phyloP scores from a whole-genome alignment of 2,329 filamentous ascomycete genomes.

The Diatrype stigma region DNA sequence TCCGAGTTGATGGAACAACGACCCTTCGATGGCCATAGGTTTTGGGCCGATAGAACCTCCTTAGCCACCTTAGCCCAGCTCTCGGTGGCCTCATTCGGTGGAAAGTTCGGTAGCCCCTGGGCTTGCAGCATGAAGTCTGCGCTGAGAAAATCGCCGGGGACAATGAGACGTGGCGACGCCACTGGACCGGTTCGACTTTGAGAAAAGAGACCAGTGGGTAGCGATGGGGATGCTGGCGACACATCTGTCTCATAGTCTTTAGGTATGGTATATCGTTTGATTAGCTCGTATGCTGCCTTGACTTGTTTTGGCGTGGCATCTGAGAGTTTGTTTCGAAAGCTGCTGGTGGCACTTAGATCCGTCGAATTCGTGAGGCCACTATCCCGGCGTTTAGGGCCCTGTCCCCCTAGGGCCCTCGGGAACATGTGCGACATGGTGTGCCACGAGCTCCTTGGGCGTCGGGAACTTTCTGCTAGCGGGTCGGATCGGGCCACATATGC shows the following conservation, averaged over 20 bases:
- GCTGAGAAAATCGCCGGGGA: conserved; percentile 48
- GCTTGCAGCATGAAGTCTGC: conserved; percentile 14
- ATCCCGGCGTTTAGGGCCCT: conserved; percentile 16
- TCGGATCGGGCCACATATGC: neutral
- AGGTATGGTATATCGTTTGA: conserved; percentile 28
- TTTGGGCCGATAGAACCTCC: conserved; percentile 6
- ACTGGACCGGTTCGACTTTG: conserved; percentile 9
- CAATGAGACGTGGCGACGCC: conserved; percentile 13
- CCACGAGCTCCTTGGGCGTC: neutral
- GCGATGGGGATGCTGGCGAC: conserved; percentile 3
- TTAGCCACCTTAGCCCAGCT: conserved; percentile 30
- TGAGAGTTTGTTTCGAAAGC: conserved; percentile 18
- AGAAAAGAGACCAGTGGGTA: neutral
- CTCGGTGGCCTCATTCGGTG: conserved; percentile 21
- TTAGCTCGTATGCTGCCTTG: conserved; percentile 17
- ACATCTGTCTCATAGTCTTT: conserved; percentile 17
- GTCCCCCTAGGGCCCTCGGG: conserved; percentile 3
- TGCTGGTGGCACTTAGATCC: conserved; percentile 21
- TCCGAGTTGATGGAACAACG: conserved; percentile 10
- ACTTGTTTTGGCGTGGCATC: conserved; percentile 13
- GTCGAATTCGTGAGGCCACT: conserved; percentile 24
- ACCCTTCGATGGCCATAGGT: conserved; percentile 6
- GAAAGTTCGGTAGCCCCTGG: conserved; percentile 19
- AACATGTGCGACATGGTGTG: neutral
- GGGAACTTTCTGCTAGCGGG: neutral